These are phyloP conservation scores for Clarireedia hainanense DNA, from an alignment of 2,329 filamentous ascomycete genomes.

Conservation along the genomic window DNA sequence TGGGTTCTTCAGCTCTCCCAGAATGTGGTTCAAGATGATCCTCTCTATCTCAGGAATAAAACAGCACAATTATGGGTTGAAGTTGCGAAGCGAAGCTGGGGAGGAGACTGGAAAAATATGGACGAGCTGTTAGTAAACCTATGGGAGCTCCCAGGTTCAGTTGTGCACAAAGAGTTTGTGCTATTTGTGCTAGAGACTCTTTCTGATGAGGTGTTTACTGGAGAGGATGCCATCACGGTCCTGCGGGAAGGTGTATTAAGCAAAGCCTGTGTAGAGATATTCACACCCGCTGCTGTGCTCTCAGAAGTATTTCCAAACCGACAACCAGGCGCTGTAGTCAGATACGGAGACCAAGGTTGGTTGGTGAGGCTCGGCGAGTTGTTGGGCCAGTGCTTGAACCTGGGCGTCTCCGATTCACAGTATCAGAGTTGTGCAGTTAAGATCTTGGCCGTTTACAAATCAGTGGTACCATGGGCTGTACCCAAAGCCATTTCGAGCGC, in stretches of 20 bases:
- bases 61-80: conserved; percentile 92
- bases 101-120: conserved; percentile 90
- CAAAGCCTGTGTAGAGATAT: conserved; percentile 86
- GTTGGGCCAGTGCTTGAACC: conserved; percentile 63
- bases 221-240: conserved; percentile 79
- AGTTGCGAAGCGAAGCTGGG: conserved; percentile 88
- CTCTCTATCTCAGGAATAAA: conserved; percentile 83
- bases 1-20: conserved; percentile 77
- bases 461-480: conserved; percentile 80
- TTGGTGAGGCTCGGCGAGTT: conserved; percentile 68
- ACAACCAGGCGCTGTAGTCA: conserved; percentile 53
- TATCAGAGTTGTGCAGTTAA: conserved; percentile 66
- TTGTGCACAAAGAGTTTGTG: conserved; percentile 73
- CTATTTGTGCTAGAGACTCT: conserved; percentile 83
- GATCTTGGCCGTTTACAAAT: conserved; percentile 67
- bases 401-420: conserved; percentile 56
- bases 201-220: conserved; percentile 88
- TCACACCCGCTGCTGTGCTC: conserved; percentile 71
- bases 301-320: conserved; percentile 68
- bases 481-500: conserved; percentile 71
- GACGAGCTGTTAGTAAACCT: conserved; percentile 73
- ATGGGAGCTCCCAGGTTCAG: conserved; percentile 63
- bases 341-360: conserved; percentile 81
- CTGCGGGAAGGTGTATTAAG: conserved; percentile 78
- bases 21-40: conserved; percentile 62